Percentiles rank a stretch among this genome's conserved stretches.
phyloP scores from a whole-genome alignment of 768 basidiomycete species.

The Nidularia sp. region DNA sequence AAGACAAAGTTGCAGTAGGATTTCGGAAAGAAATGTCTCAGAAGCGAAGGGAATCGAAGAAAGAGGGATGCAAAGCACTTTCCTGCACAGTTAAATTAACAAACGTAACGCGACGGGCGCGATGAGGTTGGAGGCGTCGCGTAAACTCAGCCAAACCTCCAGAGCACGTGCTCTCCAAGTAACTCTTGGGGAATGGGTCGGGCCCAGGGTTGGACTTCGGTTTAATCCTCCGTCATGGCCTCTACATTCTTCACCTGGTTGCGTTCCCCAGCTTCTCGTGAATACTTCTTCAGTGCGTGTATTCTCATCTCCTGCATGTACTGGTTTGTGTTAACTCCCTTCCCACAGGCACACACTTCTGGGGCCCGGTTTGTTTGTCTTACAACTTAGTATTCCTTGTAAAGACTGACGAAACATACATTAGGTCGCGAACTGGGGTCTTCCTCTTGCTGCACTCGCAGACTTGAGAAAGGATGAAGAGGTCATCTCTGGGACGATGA shows the following conservation, averaged over 20 bases:
- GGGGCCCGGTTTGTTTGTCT: conserved; percentile 79
- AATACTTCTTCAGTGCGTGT: conserved; percentile 91
- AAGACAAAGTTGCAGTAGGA: neutral
- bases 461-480: conserved; percentile 95
- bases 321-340: no score
- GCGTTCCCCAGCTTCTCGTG: conserved; percentile 84
- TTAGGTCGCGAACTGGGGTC: conserved; percentile 97
- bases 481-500: conserved; percentile 96
- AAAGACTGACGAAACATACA: no score
- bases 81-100: no score
- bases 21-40: neutral
- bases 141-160: conserved; percentile 14
- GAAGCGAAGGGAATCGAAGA: neutral
- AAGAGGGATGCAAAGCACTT: neutral
- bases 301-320: neutral
- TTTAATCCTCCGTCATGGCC: conserved; percentile 48
- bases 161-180: neutral
- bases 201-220: conserved; percentile 1
- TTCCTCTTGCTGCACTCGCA: conserved; percentile 88
- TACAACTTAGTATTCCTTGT: no score
- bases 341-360: conserved; percentile 86
- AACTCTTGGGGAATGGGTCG: neutral
- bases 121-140: no score
- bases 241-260: conserved; percentile 87
- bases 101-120: no score